Evolutionary conservation across 1,139 yeast genomes (phyloP).

Genomic region (Candida sanyaensis): DNA sequence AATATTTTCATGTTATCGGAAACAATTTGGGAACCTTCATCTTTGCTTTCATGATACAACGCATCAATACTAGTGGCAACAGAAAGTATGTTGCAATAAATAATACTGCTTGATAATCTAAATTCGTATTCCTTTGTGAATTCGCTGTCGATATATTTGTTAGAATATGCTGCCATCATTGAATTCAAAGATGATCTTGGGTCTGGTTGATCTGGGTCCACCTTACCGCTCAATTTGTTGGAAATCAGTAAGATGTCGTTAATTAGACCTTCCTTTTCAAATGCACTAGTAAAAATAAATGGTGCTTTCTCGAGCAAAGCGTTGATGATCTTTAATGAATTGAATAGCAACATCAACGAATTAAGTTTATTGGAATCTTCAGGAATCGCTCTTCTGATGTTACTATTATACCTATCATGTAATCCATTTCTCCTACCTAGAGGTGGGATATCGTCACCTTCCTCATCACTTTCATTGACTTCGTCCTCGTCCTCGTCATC

Average conservation of each 20-base stretch:
- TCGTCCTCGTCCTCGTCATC: slow-evolving; percentile 15
- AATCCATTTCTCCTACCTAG: background rate
- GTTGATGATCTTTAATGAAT: slow-evolving; percentile 41
- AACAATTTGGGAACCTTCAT: slow-evolving; percentile 10
- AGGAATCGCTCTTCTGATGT: slow-evolving; percentile 5
- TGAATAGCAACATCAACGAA: slow-evolving; percentile 47
- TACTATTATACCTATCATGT: background rate
- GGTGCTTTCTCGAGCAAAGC: slow-evolving; percentile 46
- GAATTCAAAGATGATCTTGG: slow-evolving; percentile 9
- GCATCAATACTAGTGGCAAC: slow-evolving; percentile 23
- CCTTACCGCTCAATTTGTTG: slow-evolving; percentile 15
- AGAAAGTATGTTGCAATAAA: slow-evolving; percentile 21
- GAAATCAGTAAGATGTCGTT: slow-evolving; percentile 46
- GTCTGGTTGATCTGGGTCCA: slow-evolving; percentile 10
- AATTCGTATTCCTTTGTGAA: slow-evolving; percentile 32
- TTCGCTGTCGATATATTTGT: slow-evolving; percentile 35
- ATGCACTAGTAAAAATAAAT: slow-evolving; percentile 42
- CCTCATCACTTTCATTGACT: slow-evolving; percentile 15
- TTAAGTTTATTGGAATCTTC: slow-evolving; percentile 18
- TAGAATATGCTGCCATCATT: slow-evolving; percentile 19
- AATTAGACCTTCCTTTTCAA: slow-evolving; percentile 75
- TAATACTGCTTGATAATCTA: slow-evolving; percentile 20
- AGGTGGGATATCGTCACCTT: slow-evolving; percentile 8
- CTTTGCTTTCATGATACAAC: slow-evolving; percentile 19
- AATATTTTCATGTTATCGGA: slow-evolving; percentile 22